Evolutionary conservation across 2,329 filamentous ascomycete genomes (phyloP), one percentile per base, ranked within the genome.

Genomic region (Fusarium udum): DNA sequence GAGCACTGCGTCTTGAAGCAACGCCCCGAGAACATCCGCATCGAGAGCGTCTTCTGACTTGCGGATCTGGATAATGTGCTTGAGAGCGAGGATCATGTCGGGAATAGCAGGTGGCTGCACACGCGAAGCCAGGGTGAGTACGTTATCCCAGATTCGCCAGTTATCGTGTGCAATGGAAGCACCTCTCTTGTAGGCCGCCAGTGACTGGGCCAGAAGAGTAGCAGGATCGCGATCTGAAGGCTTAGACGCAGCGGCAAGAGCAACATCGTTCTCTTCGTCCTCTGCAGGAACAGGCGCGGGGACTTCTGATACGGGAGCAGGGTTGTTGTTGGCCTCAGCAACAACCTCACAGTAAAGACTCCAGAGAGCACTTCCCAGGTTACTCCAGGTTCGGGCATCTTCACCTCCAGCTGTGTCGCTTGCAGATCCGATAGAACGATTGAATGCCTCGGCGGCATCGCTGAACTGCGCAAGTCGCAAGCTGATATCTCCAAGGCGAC

Each of bases 111-210:
- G 92, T 0, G 95, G 95, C 2, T 87, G 87, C 34, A 96, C 88
- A 4, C 94, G 93, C 1, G 93, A 90, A 0, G 93, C 92, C 28
- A 98, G 91, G 0, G 95, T 96, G 64, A 99, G 89, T 22, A 98
- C 92, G 78, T 99, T 99, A 80, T 97, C 94, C 95, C 95, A 98
- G 81, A 99, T 98, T 75, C 94, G 91, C 88, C 92, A 93, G 83
- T 95, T 95, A 76, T 95, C 92, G 81, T 94, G 89, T 57, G 97
- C 94, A 31, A 97, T 89, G 9, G 89, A 88, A 1, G 95, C 94
- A 15, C 95, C 96, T 72, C 93, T 92, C 80, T 97, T 96, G 82
- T 97, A 94, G 0, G 96, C 95, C 11, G 89, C 86, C 2, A 99
- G 88, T 0, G 96, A 91, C 79, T 97, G 94, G 1, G 88, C 85